A percentile compares a stretch with the other conserved stretches of the same genome.
Conservation (phyloP, 352 stramenopile genomes). For the Pythium catenulatum region DNA sequence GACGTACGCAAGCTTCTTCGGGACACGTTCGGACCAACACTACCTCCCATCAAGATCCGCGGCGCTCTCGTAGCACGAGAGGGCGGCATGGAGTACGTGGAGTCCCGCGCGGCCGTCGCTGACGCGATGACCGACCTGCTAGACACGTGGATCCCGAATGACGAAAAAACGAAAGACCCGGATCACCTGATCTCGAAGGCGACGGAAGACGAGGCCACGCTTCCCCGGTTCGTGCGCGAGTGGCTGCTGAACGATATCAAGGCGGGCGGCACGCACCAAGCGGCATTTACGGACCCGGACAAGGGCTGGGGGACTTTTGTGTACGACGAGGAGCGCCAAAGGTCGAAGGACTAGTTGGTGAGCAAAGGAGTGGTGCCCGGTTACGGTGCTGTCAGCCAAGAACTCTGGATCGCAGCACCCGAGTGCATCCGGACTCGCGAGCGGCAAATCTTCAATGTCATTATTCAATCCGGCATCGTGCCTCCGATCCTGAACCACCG, state of each 20-base stretch:
- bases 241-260: neutral
- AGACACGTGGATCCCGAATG: neutral
- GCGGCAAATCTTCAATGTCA: neutral
- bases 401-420: neutral
- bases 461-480: neutral
- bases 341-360: neutral
- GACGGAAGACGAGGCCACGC: neutral
- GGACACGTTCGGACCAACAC: neutral
- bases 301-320: neutral
- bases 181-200: neutral
- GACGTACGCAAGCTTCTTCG: neutral
- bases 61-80: neutral
- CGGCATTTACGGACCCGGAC: neutral
- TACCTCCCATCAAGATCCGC: neutral
- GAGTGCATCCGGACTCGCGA: neutral
- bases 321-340: neutral
- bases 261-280: neutral
- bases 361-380: neutral
- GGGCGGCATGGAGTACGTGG: neutral
- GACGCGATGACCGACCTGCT: neutral
- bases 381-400: neutral
- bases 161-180: neutral
- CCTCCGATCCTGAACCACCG: neutral
- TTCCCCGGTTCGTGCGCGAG: neutral
- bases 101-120: neutral